Evolutionary conservation across 371 early-diverging fungal genomes (phyloP).

Genomic region (Mycotypha africana): DNA sequence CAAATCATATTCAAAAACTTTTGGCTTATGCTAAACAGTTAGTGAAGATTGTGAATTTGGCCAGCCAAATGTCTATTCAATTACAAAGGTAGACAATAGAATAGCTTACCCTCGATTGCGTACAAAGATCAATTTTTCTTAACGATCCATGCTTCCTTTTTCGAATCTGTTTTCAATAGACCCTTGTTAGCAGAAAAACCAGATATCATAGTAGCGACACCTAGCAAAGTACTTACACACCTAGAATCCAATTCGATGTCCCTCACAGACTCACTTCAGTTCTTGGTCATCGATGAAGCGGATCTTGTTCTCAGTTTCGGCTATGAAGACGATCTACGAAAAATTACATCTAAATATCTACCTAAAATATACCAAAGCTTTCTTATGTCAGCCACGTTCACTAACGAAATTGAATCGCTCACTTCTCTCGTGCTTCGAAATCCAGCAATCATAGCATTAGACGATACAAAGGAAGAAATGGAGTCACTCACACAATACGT

Average conservation of each 20-base stretch:
- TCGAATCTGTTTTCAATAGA: constrained; percentile 33
- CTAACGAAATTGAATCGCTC: constrained; percentile 73
- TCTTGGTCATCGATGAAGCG: constrained; percentile 93
- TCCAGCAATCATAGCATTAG: constrained; percentile 77
- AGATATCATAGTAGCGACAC: constrained; percentile 82
- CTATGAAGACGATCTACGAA: constrained; percentile 79
- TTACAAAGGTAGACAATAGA: constrained; percentile 50
- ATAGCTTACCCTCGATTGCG: no score
- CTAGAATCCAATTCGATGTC: constrained; percentile 57
- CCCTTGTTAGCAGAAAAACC: constrained; percentile 81
- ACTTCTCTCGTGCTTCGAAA: constrained; percentile 80
- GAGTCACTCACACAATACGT: constrained; percentile 73
- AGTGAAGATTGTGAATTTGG: constrained; percentile 67
- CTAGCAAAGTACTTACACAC: constrained; percentile 71
- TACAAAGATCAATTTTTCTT: no score
- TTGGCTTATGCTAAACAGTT: constrained; percentile 65
- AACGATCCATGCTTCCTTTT: no score
- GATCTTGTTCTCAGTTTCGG: constrained; percentile 92
- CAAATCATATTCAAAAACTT: constrained; percentile 67
- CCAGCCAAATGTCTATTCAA: constrained; percentile 57
- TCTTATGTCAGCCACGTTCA: constrained; percentile 88
- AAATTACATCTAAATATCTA: constrained; percentile 60
- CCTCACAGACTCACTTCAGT: constrained; percentile 62
- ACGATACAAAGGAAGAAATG: constrained; percentile 68
- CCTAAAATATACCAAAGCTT: constrained; percentile 86